Evolutionary conservation across 2,329 filamentous ascomycete genomes (phyloP), one percentile per base, ranked within the genome.

Genomic region (Penicillium fuscoglaucum): DNA sequence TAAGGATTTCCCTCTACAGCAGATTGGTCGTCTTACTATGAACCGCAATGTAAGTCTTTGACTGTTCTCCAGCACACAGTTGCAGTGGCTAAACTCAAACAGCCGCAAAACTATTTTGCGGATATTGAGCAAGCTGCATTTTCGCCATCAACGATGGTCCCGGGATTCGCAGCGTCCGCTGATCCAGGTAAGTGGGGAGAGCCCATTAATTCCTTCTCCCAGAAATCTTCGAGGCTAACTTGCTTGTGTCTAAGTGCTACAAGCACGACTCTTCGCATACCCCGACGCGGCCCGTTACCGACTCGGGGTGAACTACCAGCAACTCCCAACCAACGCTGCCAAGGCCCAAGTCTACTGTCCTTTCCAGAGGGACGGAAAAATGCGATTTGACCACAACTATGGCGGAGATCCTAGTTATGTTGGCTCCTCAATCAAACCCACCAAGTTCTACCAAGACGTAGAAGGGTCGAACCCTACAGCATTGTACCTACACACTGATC

Each of bases 21-120:
- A 91, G 69, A 90, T 95, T 55, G 90, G 90, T 41, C 84, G 91
- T 71, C 72, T 95, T 0, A 87, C 91, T 68, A 80, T 95, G 15
- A 92, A 93, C 78, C 83, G 83, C 51, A 93, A 90, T 61, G 82
- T 88, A 53, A 63, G 64, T 60, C n/a, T 51, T 37, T 21, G 5
- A 8, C 17, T 2, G 1, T 29, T 31, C n/a, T 48, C 29, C 12
- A 31, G 29, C 12, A 13, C 19, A 13, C 5, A 26, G 6, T 17
- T 28, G 5, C 10, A 40, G 15, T 54, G 31, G 10, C 29, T 26
- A n/a, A 40, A 28, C 24, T 33, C 31, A 40, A 39, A 46, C 26
- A 72, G 70, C 68, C 80, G 1, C 70, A 78, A 47, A 88, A 89
- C 70, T 89, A 87, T 73, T 87, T 88, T 64, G 76, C 81, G 41